Conservation (phyloP, 1,284 basidiomycete species). For the Nidula niveotomentosa region DNA sequence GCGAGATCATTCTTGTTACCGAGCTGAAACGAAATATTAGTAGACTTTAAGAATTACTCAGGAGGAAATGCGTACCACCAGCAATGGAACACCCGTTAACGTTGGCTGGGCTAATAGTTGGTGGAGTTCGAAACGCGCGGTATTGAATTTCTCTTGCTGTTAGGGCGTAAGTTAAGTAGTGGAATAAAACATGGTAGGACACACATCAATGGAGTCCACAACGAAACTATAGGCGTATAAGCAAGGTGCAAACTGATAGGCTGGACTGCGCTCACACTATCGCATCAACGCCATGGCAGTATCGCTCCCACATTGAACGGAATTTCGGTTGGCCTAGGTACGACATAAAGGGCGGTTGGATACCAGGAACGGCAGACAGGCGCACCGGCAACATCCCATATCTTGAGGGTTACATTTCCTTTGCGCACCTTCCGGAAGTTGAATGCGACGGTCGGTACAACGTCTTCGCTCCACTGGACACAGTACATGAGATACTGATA, state of each 20-base stretch:
- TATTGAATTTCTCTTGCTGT: conserved; percentile 81
- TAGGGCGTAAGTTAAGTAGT: conserved; percentile 1
- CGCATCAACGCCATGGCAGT: conserved; percentile 93
- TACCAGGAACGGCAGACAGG: conserved; percentile 4
- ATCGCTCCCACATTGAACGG: conserved; percentile 92
- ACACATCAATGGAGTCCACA: conserved; percentile 85
- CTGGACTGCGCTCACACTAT: conserved; percentile 69
- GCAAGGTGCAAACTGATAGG: neutral
- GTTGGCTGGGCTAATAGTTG: conserved; percentile 77
- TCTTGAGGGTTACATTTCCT: conserved; percentile 89
- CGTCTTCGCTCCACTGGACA: conserved; percentile 84
- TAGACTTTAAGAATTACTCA: neutral
- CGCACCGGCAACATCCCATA: conserved; percentile 92
- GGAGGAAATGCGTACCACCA: conserved; percentile 57
- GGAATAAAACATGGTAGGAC: conserved; percentile 22
- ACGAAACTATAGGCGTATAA: conserved; percentile 66
- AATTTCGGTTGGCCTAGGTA: conserved; percentile 87
- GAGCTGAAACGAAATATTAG: conserved; percentile 41
- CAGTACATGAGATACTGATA: neutral
- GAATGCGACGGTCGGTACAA: conserved; percentile 93
- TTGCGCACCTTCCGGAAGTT: conserved; percentile 85
- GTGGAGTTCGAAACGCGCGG: conserved; percentile 89
- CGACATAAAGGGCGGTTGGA: neutral
- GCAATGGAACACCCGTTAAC: conserved; percentile 79
- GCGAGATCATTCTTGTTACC: conserved; percentile 96